phyloP scores from a whole-genome alignment of 768 basidiomycete genomes.

The Lentinula edodes region DNA sequence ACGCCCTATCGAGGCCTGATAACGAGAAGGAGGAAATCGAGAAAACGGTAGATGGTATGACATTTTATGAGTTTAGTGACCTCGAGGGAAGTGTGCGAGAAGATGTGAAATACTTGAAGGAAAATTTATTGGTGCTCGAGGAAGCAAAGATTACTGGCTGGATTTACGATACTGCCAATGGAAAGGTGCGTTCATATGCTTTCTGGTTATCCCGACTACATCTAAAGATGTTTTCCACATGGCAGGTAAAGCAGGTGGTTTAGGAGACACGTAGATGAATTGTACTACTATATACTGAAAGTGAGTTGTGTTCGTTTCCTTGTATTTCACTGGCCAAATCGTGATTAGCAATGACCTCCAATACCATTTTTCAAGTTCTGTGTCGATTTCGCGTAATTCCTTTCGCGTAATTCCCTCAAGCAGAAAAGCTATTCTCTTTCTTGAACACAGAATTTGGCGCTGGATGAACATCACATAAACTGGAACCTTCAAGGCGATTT shows the following conservation, averaged over 20 bases:
- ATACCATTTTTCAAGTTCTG: no score
- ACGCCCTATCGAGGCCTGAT: conserved; percentile 20
- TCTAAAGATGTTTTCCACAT: not conserved
- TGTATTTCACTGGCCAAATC: not conserved
- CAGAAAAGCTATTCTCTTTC: no score
- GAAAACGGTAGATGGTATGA: conserved; percentile 35
- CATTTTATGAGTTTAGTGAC: conserved; percentile 49
- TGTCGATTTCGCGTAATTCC: no score
- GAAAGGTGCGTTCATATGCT: conserved; percentile 36
- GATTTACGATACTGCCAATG: conserved; percentile 60
- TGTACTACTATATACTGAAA: not conserved
- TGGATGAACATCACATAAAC: no score
- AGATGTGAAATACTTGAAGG: conserved; percentile 55
- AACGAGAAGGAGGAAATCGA: conserved; percentile 11
- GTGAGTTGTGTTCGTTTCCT: not conserved
- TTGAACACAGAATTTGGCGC: no score
- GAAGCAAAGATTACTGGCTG: conserved; percentile 57
- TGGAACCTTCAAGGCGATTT: no score
- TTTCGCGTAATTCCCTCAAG: no score
- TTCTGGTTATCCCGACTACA: not conserved
- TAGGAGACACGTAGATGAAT: not conserved
- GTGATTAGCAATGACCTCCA: no score
- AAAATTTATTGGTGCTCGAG: conserved; percentile 48
- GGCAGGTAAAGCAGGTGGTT: not conserved
- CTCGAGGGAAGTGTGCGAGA: conserved; percentile 49